Evolutionary conservation across 1,284 basidiomycete species (phyloP).

Genomic region (Sporisorium reilianum): DNA sequence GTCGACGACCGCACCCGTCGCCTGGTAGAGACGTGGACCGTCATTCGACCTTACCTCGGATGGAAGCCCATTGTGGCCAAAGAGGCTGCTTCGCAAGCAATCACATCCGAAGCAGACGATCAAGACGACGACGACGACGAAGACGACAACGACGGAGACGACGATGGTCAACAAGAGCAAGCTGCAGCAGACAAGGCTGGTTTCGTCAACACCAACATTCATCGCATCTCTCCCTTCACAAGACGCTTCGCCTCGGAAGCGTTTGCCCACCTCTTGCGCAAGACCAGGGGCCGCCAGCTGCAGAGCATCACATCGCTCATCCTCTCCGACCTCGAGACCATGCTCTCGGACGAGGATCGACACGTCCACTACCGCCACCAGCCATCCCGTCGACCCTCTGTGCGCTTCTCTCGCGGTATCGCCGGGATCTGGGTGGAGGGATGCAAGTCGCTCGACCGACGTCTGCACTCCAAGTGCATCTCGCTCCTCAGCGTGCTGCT

Average conservation of each 20-base stretch:
- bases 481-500: slow-evolving; percentile 48
- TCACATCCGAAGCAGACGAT: slow-evolving; percentile 5
- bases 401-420: slow-evolving; percentile 57
- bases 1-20: slow-evolving; percentile 40
- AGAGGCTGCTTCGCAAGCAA: slow-evolving; percentile 4
- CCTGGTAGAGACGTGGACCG: slow-evolving; percentile 53
- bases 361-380: slow-evolving; percentile 28
- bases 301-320: slow-evolving; percentile 49
- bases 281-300: slow-evolving; percentile 56
- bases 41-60: slow-evolving; percentile 59
- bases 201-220: slow-evolving; percentile 36
- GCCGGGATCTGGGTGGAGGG: slow-evolving; percentile 66
- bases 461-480: slow-evolving; percentile 54
- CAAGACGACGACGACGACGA: slow-evolving; percentile 15
- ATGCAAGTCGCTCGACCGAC: slow-evolving; percentile 61
- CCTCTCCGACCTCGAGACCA: slow-evolving; percentile 47
- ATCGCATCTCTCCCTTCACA: slow-evolving; percentile 56
- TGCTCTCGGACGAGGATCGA: slow-evolving; percentile 48
- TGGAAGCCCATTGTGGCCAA: slow-evolving; percentile 39
- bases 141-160: slow-evolving; percentile 20
- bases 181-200: slow-evolving; percentile 3
- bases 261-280: slow-evolving; percentile 65
- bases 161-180: slow-evolving; percentile 5
- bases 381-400: slow-evolving; percentile 29
- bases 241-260: slow-evolving; percentile 67